phyloP scores from a whole-genome alignment of 1,139 yeast species.

The Pichia sp. region DNA sequence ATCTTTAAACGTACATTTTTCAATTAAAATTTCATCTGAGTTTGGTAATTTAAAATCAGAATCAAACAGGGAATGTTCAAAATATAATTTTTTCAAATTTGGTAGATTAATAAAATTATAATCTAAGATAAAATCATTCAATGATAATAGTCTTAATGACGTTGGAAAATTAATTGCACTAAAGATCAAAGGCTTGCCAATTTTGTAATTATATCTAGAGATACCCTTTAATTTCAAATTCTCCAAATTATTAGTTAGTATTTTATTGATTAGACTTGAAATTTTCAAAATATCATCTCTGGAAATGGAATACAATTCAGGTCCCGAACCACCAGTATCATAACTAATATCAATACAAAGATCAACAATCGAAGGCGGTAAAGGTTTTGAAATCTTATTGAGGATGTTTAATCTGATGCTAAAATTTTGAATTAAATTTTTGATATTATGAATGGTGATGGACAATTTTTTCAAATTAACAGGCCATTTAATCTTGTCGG shows the following conservation, averaged over 20 bases:
- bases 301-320: slow-evolving; percentile 24
- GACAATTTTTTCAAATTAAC: slow-evolving; percentile 24
- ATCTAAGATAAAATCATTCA: slow-evolving; percentile 27
- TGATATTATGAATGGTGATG: slow-evolving; percentile 26
- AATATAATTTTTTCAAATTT: slow-evolving; percentile 22
- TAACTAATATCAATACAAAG: slow-evolving; percentile 27
- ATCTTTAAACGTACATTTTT: slow-evolving; percentile 28
- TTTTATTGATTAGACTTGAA: slow-evolving; percentile 22
- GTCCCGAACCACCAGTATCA: slow-evolving; percentile 28
- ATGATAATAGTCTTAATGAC: slow-evolving; percentile 22
- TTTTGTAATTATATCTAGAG: slow-evolving; percentile 26
- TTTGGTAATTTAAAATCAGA: slow-evolving; percentile 25
- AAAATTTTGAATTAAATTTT: slow-evolving; percentile 24
- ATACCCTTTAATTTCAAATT: slow-evolving; percentile 26
- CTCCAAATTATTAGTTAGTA: slow-evolving; percentile 23
- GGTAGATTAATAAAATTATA: slow-evolving; percentile 23
- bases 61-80: slow-evolving; percentile 28
- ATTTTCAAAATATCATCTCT: slow-evolving; percentile 26
- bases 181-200: slow-evolving; percentile 26
- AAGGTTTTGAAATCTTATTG: slow-evolving; percentile 23
- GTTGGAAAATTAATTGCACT: slow-evolving; percentile 25
- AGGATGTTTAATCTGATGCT: slow-evolving; percentile 24
- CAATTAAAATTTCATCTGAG: slow-evolving; percentile 24
- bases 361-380: slow-evolving; percentile 24
- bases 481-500: slow-evolving; percentile 23